These are phyloP conservation scores for Spinacia oleracea DNA, from an alignment of 179 eudicot genomes.

Conservation along the genomic window DNA sequence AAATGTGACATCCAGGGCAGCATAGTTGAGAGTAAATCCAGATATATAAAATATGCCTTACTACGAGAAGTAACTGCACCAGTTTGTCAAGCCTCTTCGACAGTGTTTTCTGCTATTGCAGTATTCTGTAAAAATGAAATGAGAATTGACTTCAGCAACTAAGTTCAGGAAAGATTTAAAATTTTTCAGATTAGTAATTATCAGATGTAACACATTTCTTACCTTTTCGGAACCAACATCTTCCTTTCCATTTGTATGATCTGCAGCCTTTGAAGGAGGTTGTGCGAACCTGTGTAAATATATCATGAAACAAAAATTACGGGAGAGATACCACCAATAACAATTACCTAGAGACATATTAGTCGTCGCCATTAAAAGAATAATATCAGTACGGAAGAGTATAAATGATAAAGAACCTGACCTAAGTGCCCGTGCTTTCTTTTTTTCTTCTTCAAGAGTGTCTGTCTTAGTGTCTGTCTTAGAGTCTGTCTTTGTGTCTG, in stretches of 20 bases:
- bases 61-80: slow-evolving; percentile 17
- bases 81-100: slow-evolving; percentile 49
- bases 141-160: slow-evolving; percentile 8
- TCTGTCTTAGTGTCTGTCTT: slow-evolving; percentile 46
- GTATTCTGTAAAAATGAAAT: slow-evolving; percentile 46
- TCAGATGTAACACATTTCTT: not conserved
- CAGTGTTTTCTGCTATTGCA: slow-evolving; percentile 43
- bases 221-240: slow-evolving; percentile 44
- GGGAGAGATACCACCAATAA: not conserved
- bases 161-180: not conserved
- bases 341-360: not conserved
- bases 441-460: slow-evolving; percentile 61
- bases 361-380: not conserved
- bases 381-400: not conserved
- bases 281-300: slow-evolving; percentile 50
- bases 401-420: slow-evolving; percentile 25
- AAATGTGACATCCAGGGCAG: not conserved
- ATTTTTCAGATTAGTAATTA: not conserved
- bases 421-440: slow-evolving; percentile 77
- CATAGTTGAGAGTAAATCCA: not conserved
- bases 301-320: not conserved
- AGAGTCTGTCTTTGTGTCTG: too few relatives aligned
- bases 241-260: slow-evolving; percentile 38
- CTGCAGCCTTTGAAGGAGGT: slow-evolving; percentile 28
- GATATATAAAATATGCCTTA: slow-evolving; percentile 4